Evolutionary conservation across 1,284 basidiomycete genomes (phyloP), one percentile per base, ranked within the genome.

Genomic region (Cutaneotrichosporon spelunceum): DNA sequence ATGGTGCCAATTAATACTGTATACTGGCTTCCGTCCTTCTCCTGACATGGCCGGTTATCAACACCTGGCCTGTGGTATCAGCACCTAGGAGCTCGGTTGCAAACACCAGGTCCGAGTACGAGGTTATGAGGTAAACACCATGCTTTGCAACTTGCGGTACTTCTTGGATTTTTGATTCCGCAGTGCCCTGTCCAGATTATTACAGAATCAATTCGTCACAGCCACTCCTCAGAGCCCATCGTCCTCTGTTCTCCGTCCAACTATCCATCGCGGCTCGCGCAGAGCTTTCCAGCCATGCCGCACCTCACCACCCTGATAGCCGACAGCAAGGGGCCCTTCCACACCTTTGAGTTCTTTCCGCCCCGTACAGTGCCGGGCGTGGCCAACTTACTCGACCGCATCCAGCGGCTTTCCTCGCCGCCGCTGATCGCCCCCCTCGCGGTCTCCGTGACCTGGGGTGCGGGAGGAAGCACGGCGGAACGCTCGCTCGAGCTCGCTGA

Each of bases 301-400:
- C 66, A 65, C 49, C 57, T 67, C 44, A 58, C 57, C 6, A 16
- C 52, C 16, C 61, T 65, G 27, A 44, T 67, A 24, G 55, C 49
- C 14, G 30, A 44, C 50, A 23, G 53, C 21, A 26, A 60, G 16
- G 45, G 39, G 10, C 88, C 90, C 0, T 92, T 91, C 77, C 93
- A 87, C 77, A 88, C 90, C 10, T 89, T 93, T 79, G 91, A 95
- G 77, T 97, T 96, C 84, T 98, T 98, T 75, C 94, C 94, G 34
- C 93, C 94, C 3, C 85, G 91, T 63, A 97, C 94, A 50, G 88
- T 91, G 75, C 88, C 91, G 86, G 94, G 90, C 64, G 90, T 90
- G 72, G 87, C 89, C 70, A 95, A 95, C 76, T 82, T 95, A 27
- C 82, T 91, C 64, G 82, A 88, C 65, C 87, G 94, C 65, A 90